A percentile compares a stretch with the other conserved stretches of the same genome.
These are phyloP conservation scores for Pelargonium nanum DNA, from an alignment of 345 rosid genomes.

Conservation along the genomic window DNA sequence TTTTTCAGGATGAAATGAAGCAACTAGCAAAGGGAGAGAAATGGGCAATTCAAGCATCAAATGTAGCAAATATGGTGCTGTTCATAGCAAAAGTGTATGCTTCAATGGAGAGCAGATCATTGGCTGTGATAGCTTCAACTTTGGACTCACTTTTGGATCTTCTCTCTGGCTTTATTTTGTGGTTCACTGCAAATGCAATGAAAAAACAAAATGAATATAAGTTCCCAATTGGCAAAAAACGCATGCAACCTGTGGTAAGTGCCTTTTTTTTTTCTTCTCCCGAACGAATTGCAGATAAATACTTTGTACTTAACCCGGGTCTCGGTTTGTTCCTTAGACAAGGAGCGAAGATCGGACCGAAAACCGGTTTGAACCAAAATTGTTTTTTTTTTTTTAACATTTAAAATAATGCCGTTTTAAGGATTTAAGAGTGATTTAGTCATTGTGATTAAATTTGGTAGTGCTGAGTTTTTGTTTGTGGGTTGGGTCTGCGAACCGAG, in stretches of 20 bases:
- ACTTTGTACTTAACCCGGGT: too few relatives aligned
- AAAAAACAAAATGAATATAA: constrained; percentile 48
- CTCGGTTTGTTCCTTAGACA: too few relatives aligned
- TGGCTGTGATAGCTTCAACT: constrained; percentile 82
- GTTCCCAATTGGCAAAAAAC: constrained; percentile 75
- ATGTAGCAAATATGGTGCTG: constrained; percentile 49
- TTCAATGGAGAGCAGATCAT: constrained; percentile 54
- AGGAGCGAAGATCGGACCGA: too few relatives aligned
- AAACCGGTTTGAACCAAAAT: too few relatives aligned
- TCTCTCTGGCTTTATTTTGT: constrained; percentile 67
- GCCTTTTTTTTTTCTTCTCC: too few relatives aligned
- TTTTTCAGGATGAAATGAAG: constrained; percentile 56
- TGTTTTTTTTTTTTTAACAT: background rate
- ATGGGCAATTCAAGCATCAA: constrained; percentile 51
- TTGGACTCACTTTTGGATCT: constrained; percentile 79
- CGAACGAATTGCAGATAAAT: too few relatives aligned
- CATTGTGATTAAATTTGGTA: too few relatives aligned
- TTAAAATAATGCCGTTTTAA: too few relatives aligned
- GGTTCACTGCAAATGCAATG: constrained; percentile 83
- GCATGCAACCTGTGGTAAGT: constrained; percentile 85
- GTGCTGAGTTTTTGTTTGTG: too few relatives aligned
- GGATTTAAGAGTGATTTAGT: too few relatives aligned
- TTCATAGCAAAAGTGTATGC: constrained; percentile 70
- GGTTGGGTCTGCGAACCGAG: too few relatives aligned
- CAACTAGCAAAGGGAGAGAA: constrained; percentile 57